phyloP scores from a whole-genome alignment of 2,329 filamentous ascomycete species.

The Aspergillus bombycis region DNA sequence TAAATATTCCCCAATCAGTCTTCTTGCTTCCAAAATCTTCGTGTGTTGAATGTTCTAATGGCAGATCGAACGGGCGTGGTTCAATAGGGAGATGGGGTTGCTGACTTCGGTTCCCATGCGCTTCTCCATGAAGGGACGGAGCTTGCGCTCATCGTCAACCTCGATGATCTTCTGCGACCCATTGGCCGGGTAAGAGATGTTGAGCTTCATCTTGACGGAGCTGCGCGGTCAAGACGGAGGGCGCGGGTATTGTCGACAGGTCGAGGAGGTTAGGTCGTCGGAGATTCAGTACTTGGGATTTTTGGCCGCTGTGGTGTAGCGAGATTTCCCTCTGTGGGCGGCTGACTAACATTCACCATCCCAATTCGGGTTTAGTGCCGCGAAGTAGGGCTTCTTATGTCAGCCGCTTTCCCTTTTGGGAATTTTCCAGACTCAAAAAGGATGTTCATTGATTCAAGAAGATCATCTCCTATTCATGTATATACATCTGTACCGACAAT shows the following conservation, averaged over 20 bases:
- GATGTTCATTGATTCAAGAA: not conserved
- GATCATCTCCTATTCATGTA: not conserved
- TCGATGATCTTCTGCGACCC: slow-evolving; percentile 99
- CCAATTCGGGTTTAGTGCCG: slow-evolving; percentile 21
- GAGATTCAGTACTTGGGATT: slow-evolving; percentile 41
- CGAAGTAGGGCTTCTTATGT: slow-evolving; percentile 31
- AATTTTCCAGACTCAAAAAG: not conserved
- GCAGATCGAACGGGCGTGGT: slow-evolving; percentile 17
- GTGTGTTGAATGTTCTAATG: slow-evolving; percentile 14
- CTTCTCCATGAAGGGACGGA: slow-evolving; percentile 98
- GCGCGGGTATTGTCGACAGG: slow-evolving; percentile 47
- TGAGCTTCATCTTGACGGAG: slow-evolving; percentile 73
- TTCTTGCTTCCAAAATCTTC: slow-evolving; percentile 20
- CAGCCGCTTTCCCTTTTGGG: slow-evolving; percentile 20
- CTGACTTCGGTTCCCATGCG: slow-evolving; percentile 68
- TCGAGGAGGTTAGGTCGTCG: slow-evolving; percentile 41
- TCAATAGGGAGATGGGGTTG: slow-evolving; percentile 28
- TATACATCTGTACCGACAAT: too few relatives aligned
- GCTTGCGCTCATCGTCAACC: slow-evolving; percentile 98
- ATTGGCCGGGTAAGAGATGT: slow-evolving; percentile 93
- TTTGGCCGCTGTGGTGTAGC: slow-evolving; percentile 45
- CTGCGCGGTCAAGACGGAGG: slow-evolving; percentile 52
- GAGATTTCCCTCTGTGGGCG: slow-evolving; percentile 42
- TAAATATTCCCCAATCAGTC: slow-evolving; percentile 37
- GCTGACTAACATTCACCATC: slow-evolving; percentile 40